phyloP scores from a whole-genome alignment of 495 filamentous ascomycete species.

The Entonaema liquescens region DNA sequence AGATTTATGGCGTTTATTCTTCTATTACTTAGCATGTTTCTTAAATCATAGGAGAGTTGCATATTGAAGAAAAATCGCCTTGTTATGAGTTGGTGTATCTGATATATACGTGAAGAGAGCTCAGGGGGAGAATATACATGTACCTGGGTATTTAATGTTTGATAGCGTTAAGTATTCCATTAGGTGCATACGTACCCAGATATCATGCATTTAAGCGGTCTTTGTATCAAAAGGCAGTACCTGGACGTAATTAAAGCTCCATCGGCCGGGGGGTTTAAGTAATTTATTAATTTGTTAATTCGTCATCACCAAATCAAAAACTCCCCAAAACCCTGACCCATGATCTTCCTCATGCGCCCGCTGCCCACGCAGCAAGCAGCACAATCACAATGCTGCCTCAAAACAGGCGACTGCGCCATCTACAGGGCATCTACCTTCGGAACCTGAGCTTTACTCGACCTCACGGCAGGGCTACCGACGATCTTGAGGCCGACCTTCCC shows the following conservation, averaged over 20 bases:
- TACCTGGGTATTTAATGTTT: too few relatives aligned
- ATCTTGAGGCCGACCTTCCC: slow-evolving; percentile 79
- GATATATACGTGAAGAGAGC: too few relatives aligned
- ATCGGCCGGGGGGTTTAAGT: neutral
- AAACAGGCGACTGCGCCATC: slow-evolving; percentile 89
- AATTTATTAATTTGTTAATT: slow-evolving; percentile 14
- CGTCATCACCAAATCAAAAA: slow-evolving; percentile 47
- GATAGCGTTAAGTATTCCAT: too few relatives aligned
- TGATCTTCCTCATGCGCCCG: slow-evolving; percentile 55
- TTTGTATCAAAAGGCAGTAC: neutral
- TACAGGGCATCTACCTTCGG: slow-evolving; percentile 85
- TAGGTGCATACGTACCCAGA: too few relatives aligned
- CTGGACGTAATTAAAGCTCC: slow-evolving; percentile 5
- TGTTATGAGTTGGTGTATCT: too few relatives aligned
- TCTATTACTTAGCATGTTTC: too few relatives aligned
- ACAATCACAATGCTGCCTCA: slow-evolving; percentile 60
- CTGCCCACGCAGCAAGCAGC: slow-evolving; percentile 48
- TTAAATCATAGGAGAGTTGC: too few relatives aligned
- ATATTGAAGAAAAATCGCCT: too few relatives aligned
- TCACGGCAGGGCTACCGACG: slow-evolving; percentile 81
- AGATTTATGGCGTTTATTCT: too few relatives aligned
- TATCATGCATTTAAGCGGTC: too few relatives aligned
- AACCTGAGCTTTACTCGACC: slow-evolving; percentile 76
- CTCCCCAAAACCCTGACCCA: slow-evolving; percentile 50
- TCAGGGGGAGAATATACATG: too few relatives aligned